Percentiles rank a stretch among this genome's conserved stretches.
phyloP scores from a whole-genome alignment of 1,284 basidiomycete species.

The Ustilago xerochloae region DNA sequence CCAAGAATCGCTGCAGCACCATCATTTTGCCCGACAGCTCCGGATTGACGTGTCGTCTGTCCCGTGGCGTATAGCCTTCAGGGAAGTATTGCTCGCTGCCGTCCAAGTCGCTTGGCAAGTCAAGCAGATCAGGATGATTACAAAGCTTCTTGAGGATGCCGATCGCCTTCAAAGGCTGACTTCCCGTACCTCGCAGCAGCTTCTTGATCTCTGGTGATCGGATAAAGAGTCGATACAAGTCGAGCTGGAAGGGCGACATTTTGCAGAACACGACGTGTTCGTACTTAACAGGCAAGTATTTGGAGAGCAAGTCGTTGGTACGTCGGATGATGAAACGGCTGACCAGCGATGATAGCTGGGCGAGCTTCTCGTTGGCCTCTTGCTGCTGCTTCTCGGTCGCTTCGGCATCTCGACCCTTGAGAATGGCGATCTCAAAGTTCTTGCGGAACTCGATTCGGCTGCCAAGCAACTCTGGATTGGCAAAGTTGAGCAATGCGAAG shows the following conservation, averaged over 20 bases:
- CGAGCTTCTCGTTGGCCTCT: constrained; percentile 88
- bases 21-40: constrained; percentile 74
- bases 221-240: constrained; percentile 91
- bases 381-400: constrained; percentile 86
- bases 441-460: constrained; percentile 92
- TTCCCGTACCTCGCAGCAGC: constrained; percentile 86
- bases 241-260: constrained; percentile 86
- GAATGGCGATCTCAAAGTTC: constrained; percentile 94
- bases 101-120: constrained; percentile 85
- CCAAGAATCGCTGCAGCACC: constrained; percentile 78
- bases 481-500: constrained; percentile 94
- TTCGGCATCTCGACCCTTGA: constrained; percentile 90
- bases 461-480: constrained; percentile 94
- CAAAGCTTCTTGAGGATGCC: constrained; percentile 96
- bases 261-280: constrained; percentile 98
- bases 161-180: constrained; percentile 96
- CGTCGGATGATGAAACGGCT: constrained; percentile 96
- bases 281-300: constrained; percentile 98
- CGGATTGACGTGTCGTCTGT: constrained; percentile 59
- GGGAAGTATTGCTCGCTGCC: constrained; percentile 88
- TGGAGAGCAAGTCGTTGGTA: constrained; percentile 95
- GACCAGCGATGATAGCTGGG: constrained; percentile 88
- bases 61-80: constrained; percentile 77
- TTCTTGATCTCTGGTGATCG: constrained; percentile 93
- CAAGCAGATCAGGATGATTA: constrained; percentile 94